Base-by-base conservation (phyloP, 2,329 filamentous ascomycete species). In the Hypoxylon sp. region DNA sequence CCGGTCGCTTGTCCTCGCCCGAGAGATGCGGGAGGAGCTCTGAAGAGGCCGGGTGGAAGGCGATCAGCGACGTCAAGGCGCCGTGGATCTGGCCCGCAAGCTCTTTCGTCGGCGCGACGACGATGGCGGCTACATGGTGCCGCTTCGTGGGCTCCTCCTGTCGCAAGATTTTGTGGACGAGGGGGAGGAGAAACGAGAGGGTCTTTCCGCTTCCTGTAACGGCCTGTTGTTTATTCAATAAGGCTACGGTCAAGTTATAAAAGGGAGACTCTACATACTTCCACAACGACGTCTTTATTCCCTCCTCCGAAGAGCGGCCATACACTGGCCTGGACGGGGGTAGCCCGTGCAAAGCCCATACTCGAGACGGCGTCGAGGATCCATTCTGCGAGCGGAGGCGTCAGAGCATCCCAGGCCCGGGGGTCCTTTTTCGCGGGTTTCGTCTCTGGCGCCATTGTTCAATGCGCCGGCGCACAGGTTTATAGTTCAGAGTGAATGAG, bases 191-290 rank as follows among this genome's bases (percentile, higher is more conserved):
- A 74, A 95, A 99, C 1, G 93, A 87, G 28, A 97, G 82, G 0
- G 93, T 97, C 80, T 97, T 97, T 64, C 93, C 93, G 77, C 92
- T 96, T 11, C 94, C 93, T 2, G 93, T 97, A 3, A 97, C 93
- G 30, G 93, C 93, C 84, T 91, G 26, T 38, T 30, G 5, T 7
- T 0, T 33, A 20, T 57, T 26, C n/a, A 46, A 44, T 44, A 40
- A 44, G 22, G 4, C 4, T 24, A 24, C 18, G 2, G 2, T 30
- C 1, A 4, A 20, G 16, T 8, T n/a, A 20, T 4, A 24, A 3
- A 28, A 8, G 2, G 18, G 18, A 28, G 11, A 7, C 8, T 26
- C 24, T 30, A 18, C 76, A 49, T 52, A 71, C 69, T 50, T 70
- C 69, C 22, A 71, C 70, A 16, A 71, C 70, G 5, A 75, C 74